Evolutionary conservation across 352 stramenopile genomes (phyloP), one percentile per base, ranked within the genome.

Genomic region (Paralagenidium karlingii): DNA sequence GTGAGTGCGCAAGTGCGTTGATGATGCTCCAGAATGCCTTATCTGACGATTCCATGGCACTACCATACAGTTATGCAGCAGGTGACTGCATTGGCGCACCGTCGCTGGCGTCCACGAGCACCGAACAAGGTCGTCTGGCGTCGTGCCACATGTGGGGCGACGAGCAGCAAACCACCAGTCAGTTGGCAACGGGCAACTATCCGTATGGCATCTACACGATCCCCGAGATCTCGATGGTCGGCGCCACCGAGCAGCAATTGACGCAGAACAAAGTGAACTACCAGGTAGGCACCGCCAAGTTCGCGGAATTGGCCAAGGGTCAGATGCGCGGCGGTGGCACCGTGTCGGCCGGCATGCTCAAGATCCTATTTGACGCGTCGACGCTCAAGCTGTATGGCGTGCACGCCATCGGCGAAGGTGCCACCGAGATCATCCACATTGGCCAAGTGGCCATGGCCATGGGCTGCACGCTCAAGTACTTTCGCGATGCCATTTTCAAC

Each of bases 191-290:
- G 39, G 76, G 70, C 34, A 84, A 82, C 43, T 94, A 91, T 40
- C 82, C 82, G 30, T 94, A 92, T 50, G 82, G 82, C 38, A 94
- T 94, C 51, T 94, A 94, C 60, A 94, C 82, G 25, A 89, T 94
- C 31, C 82, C 82, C 1, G 82, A 94, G 46, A 93, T 94, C 43
- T 89, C 70, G 29, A 94, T 94, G 82, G 75, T 94, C 16, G 82
- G 82, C 30, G 82, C 90, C 60, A 91, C 78, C 33, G 82, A 94
- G 55, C 70, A 87, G 49, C 62, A 93, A 43, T 63, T 94, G 15
- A 91, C 80, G 9, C 64, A 64, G 26, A 63, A 80, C 21, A 69
- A 75, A 21, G 49, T 89, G 21, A 84, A 82, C 51, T 94, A 86
- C 47, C 80, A 94, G 55, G 68, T 94, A 42, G 82, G 80, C 11